Evolutionary conservation across 345 rosid genomes (phyloP).

Genomic region (Kernera saxatilis): DNA sequence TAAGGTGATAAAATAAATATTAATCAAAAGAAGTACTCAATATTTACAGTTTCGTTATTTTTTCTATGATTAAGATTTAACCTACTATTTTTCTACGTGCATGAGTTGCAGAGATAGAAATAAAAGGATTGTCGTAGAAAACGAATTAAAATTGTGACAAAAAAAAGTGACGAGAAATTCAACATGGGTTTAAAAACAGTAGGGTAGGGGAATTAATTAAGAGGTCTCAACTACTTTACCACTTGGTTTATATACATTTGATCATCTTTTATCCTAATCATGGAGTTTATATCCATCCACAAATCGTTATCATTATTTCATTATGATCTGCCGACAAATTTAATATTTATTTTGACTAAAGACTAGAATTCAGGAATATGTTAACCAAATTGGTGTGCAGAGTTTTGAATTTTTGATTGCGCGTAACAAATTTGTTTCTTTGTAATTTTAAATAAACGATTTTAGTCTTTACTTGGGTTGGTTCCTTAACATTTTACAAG

Average conservation of each 20-base stretch:
- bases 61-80: not conserved
- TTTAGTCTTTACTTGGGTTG: too few relatives aligned
- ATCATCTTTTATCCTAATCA: constrained; percentile 2
- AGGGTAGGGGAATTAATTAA: not conserved
- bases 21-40: not conserved
- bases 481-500: too few relatives aligned
- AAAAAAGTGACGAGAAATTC: not conserved
- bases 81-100: not conserved
- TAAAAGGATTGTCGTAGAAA: not conserved
- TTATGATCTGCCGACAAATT: constrained; percentile 18
- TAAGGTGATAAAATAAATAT: not conserved
- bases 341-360: not conserved
- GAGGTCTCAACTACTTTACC: constrained; percentile 18
- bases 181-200: not conserved
- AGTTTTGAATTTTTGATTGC: too few relatives aligned
- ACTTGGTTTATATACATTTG: not conserved
- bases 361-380: not conserved
- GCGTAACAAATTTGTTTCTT: too few relatives aligned
- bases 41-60: not conserved
- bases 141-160: not conserved
- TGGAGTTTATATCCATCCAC: constrained; percentile 5
- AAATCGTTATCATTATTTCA: constrained; percentile 4
- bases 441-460: too few relatives aligned
- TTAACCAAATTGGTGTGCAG: too few relatives aligned
- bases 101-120: not conserved